Percentiles rank a stretch among this genome's conserved stretches.
These are phyloP conservation scores for Myxozyma vanderwaltii DNA, from an alignment of 805 yeast genomes.

Conservation along the genomic window DNA sequence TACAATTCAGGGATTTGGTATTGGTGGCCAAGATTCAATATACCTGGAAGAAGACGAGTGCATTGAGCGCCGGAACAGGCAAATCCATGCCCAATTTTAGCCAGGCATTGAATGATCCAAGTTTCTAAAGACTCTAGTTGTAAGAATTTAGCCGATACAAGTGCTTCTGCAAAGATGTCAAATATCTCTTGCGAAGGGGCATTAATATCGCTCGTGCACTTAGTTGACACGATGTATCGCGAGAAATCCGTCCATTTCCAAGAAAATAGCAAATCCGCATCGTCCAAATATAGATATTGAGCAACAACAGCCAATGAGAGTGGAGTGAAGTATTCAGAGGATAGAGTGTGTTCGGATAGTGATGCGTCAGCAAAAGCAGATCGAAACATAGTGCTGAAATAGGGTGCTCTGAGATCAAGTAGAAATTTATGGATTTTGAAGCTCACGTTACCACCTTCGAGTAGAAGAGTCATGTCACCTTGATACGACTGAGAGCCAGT, in stretches of 20 bases:
- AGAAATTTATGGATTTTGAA: constrained; percentile 30
- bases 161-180: constrained; percentile 28
- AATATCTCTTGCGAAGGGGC: constrained; percentile 31
- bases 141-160: constrained; percentile 31
- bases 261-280: constrained; percentile 28
- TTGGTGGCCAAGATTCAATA: constrained; percentile 29
- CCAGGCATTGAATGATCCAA: constrained; percentile 26
- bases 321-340: constrained; percentile 33
- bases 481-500: not conserved
- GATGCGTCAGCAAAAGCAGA: constrained; percentile 32
- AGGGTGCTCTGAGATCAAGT: constrained; percentile 30
- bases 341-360: constrained; percentile 22
- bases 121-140: constrained; percentile 30
- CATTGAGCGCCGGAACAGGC: constrained; percentile 30
- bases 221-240: constrained; percentile 25
- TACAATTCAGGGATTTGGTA: constrained; percentile 21
- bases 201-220: constrained; percentile 29
- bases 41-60: constrained; percentile 20
- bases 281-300: constrained; percentile 30
- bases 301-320: constrained; percentile 31
- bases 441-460: constrained; percentile 25
- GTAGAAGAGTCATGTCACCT: constrained; percentile 23
- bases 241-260: constrained; percentile 35
- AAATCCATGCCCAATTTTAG: constrained; percentile 26
- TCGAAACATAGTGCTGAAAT: constrained; percentile 31